A percentile compares a stretch with the other conserved stretches of the same genome.
phyloP scores from a whole-genome alignment of 1,284 basidiomycete genomes.

The Fomitopsis pinicola region DNA sequence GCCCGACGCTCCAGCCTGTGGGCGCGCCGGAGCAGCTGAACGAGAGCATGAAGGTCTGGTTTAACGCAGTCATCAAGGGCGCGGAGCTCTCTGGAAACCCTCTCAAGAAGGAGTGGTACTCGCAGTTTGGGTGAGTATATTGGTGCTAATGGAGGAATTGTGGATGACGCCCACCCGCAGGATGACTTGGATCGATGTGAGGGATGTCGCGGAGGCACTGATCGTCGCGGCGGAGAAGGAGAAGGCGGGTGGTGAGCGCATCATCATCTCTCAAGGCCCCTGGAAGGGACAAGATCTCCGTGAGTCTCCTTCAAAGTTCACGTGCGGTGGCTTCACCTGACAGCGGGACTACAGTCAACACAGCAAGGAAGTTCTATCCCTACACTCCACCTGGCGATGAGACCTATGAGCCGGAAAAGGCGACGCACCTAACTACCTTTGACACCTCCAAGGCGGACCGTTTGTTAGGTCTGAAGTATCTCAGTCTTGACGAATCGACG shows the following conservation, averaged over 20 bases:
- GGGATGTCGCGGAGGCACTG: slow-evolving; percentile 60
- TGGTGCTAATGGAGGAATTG: not conserved
- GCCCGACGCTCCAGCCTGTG: slow-evolving; percentile 49
- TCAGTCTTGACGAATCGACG: slow-evolving; percentile 36
- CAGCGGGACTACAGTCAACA: slow-evolving; percentile 3
- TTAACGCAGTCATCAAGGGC: slow-evolving; percentile 28
- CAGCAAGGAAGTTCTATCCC: slow-evolving; percentile 12
- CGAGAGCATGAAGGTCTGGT: slow-evolving; percentile 39
- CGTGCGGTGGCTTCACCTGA: not conserved
- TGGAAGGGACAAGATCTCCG: slow-evolving; percentile 31
- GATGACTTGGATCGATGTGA: slow-evolving; percentile 49
- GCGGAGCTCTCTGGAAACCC: slow-evolving; percentile 12
- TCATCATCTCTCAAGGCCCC: slow-evolving; percentile 40
- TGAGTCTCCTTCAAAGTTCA: slow-evolving; percentile 5
- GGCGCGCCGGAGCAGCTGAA: slow-evolving; percentile 43
- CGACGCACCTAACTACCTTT: slow-evolving; percentile 28
- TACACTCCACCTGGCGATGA: slow-evolving; percentile 19
- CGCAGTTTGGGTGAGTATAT: slow-evolving; percentile 14
- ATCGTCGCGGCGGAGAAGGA: slow-evolving; percentile 46
- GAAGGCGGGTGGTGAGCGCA: slow-evolving; percentile 59
- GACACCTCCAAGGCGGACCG: slow-evolving; percentile 35
- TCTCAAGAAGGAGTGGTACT: slow-evolving; percentile 2
- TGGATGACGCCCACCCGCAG: slow-evolving; percentile 2
- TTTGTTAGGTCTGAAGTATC: slow-evolving; percentile 44
- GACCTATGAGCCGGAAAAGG: slow-evolving; percentile 18